Evolutionary conservation across 345 rosid genomes (phyloP), one percentile per base, ranked within the genome.

Genomic region (Citrus mangshanensis): DNA sequence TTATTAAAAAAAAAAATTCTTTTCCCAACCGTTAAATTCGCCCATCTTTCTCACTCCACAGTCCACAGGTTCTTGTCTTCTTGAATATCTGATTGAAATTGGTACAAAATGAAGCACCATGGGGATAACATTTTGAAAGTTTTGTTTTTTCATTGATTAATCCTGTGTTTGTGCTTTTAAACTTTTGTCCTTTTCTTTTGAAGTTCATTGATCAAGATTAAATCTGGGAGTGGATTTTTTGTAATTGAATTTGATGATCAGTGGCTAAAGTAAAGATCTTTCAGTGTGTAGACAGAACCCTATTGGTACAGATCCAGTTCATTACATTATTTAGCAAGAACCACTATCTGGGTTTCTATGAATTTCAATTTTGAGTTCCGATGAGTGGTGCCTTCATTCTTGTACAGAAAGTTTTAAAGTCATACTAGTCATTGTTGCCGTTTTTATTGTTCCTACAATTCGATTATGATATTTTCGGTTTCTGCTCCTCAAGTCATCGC

Each of bases 361-460:
- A 49, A 63, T 77, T 81, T 61, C 68, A 37, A n/a, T 51, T 73
- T 35, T 40, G 35, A 40, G 68, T 9, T 73, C 34, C 55, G 82
- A 37, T 76, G 28, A 82, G 82, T 72, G 74, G 54, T 70, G 72
- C 49, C n/a, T 82, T 60, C 22, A 67, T 55, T 64, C 62, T 60
- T 61, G 46, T 27, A 4, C 38, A 40, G 34, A 62, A 14, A 62
- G 3, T 62, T 12, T 62, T 10, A 35, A 65, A 19, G 64, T 7
- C 60, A 30, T 68, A 58, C 35, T 64, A 54, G 68, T 58, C 21
- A 38, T 35, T 37, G 25, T 27, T 59, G 12, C 60, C 38, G 42
- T 59, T 73, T 25, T 9, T 21, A 19, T 61, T 75, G 34, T 32
- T 75, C 62, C 7, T 3, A 12, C 32, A 64, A 9, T 22, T 28